Conservation (phyloP, 257 asterid genomes). For the Penstemon eatonii region DNA sequence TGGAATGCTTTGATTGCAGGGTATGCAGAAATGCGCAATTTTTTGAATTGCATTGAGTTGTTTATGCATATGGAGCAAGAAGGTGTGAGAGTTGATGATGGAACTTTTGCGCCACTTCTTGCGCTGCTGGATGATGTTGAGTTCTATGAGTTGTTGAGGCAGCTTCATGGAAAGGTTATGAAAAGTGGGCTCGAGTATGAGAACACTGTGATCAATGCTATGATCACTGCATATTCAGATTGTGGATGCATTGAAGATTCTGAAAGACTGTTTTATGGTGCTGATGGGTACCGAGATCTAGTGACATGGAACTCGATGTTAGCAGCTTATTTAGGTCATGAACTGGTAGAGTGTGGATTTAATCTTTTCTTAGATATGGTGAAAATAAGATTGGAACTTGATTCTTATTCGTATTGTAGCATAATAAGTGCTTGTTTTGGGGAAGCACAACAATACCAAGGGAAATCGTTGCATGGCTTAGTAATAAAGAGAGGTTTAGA, state of each 20-base stretch:
- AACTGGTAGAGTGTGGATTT: conserved; percentile 45
- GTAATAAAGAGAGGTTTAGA: conserved; percentile 72
- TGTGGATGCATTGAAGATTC: conserved; percentile 60
- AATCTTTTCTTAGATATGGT: conserved; percentile 62
- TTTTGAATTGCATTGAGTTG: conserved; percentile 43
- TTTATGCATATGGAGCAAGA: conserved; percentile 60
- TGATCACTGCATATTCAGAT: conserved; percentile 64
- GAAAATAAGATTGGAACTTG: conserved; percentile 50
- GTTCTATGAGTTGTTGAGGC: conserved; percentile 45
- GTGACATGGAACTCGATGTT: conserved; percentile 86
- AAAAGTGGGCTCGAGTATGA: conserved; percentile 60
- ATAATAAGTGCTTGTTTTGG: conserved; percentile 55
- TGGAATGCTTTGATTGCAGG: conserved; percentile 90
- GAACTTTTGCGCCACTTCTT: conserved; percentile 74
- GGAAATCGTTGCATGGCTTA: conserved; percentile 69
- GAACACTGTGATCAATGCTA: conserved; percentile 70
- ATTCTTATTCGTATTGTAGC: conserved; percentile 69
- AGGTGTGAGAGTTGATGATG: conserved; percentile 61
- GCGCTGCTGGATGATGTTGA: conserved; percentile 53
- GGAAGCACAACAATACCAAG: conserved; percentile 37
- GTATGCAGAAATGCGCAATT: conserved; percentile 54
- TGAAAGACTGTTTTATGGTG: conserved; percentile 48
- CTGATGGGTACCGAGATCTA: conserved; percentile 54
- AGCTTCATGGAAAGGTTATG: conserved; percentile 66
- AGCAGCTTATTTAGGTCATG: conserved; percentile 63